phyloP scores from a whole-genome alignment of 768 basidiomycete genomes.

The Fistulinella prunicolor region DNA sequence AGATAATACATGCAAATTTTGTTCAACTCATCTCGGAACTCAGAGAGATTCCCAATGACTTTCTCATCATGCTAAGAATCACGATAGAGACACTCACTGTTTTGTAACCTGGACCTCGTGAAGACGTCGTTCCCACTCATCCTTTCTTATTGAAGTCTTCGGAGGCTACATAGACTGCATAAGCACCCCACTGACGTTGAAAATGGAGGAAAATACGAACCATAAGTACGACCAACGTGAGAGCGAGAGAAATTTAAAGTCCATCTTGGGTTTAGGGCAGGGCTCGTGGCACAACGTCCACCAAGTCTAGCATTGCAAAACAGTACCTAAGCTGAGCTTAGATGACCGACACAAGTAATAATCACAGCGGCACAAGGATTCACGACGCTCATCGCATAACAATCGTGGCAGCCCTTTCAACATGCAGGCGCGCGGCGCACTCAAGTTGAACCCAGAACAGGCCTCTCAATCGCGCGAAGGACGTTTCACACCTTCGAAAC shows the following conservation, averaged over 20 bases:
- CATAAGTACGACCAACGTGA: conserved; percentile 27
- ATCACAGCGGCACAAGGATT: too few species aligned
- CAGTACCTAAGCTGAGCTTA: too few species aligned
- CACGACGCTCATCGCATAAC: too few species aligned
- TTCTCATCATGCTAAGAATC: conserved; percentile 54
- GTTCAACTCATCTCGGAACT: conserved; percentile 62
- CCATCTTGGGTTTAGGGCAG: conserved; percentile 39
- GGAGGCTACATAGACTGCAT: conserved; percentile 35
- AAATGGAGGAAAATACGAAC: conserved; percentile 22
- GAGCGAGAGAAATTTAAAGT: conserved; percentile 32
- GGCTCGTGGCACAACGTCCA: too few species aligned
- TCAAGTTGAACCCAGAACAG: too few species aligned
- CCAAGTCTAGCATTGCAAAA: too few species aligned
- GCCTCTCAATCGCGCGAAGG: too few species aligned
- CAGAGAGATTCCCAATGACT: conserved; percentile 99
- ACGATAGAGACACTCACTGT: conserved; percentile 61
- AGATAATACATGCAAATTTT: conserved; percentile 90
- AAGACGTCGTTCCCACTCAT: conserved; percentile 85
- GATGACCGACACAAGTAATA: too few species aligned
- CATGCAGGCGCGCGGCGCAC: too few species aligned
- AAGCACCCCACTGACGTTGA: background rate
- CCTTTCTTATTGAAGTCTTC: conserved; percentile 62
- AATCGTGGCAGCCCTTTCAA: too few species aligned
- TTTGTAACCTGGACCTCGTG: conserved; percentile 83
- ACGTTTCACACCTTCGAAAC: conserved; percentile 71